Evolutionary conservation across 31 red algal species (phyloP).

Genomic region (Porphyra umbilicalis): DNA sequence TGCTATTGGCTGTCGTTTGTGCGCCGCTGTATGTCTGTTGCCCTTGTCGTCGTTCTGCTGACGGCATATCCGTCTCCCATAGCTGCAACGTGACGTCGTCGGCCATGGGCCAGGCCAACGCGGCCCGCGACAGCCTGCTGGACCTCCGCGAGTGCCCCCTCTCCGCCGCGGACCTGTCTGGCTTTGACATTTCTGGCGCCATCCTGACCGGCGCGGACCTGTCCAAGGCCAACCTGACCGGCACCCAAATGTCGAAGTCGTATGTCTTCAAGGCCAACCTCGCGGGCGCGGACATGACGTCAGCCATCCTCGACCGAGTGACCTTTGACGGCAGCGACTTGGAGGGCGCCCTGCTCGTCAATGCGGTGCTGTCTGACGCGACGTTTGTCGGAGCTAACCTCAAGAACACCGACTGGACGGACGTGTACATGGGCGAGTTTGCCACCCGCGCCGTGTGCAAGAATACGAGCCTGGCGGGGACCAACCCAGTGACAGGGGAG

Average conservation of each 20-base stretch:
- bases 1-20: too few relatives aligned
- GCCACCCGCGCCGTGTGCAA: slow-evolving; percentile 43
- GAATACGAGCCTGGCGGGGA: slow-evolving; percentile 63
- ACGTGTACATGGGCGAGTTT: slow-evolving; percentile 94
- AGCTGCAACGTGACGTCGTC: slow-evolving; percentile 39
- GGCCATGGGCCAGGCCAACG: slow-evolving; percentile 92
- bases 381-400: slow-evolving; percentile 76
- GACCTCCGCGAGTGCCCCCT: slow-evolving; percentile 87
- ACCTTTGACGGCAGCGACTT: slow-evolving; percentile 74
- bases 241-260: slow-evolving; percentile 64
- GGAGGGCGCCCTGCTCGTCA: slow-evolving; percentile 45
- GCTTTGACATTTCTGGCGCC: slow-evolving; percentile 81
- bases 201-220: slow-evolving; percentile 59
- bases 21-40: too few relatives aligned
- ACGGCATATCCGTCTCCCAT: background rate
- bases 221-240: slow-evolving; percentile 25
- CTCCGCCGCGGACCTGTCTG: slow-evolving; percentile 18
- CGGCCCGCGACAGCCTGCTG: slow-evolving; percentile 69
- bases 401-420: slow-evolving; percentile 82
- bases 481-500: slow-evolving; percentile 71
- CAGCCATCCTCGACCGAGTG: slow-evolving; percentile 86
- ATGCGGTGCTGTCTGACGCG: slow-evolving; percentile 80
- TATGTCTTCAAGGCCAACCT: slow-evolving; percentile 51
- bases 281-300: slow-evolving; percentile 51
- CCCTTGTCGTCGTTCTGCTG: background rate